Percentiles rank a stretch among this genome's conserved stretches.
Conservation (phyloP, 257 asterid genomes). For the Prunella vulgaris region DNA sequence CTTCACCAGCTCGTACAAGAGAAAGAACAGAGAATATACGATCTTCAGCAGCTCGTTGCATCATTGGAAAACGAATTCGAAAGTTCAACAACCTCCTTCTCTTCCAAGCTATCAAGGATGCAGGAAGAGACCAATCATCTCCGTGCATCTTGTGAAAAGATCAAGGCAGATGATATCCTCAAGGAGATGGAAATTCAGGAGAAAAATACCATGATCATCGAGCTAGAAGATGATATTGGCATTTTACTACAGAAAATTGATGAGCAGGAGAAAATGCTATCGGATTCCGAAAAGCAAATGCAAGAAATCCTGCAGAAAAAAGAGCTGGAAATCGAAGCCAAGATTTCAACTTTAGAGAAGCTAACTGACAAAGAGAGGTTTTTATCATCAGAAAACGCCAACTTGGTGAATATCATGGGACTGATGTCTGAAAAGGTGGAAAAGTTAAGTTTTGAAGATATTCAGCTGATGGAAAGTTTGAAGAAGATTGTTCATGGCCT, state of each 20-base stretch:
- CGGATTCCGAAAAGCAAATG: conserved; percentile 17
- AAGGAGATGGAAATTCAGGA: conserved; percentile 59
- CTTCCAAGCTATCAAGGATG: conserved; percentile 49
- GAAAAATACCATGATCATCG: conserved; percentile 36
- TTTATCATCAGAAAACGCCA: conserved; percentile 37
- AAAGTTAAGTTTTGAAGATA: conserved; percentile 37
- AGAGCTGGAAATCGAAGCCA: conserved; percentile 24
- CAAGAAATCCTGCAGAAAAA: conserved; percentile 28
- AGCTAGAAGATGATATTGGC: conserved; percentile 39
- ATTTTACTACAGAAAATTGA: conserved; percentile 25
- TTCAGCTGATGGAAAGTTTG: conserved; percentile 45
- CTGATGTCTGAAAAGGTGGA: conserved; percentile 42
- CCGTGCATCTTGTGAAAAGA: conserved; percentile 56
- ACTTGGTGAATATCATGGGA: conserved; percentile 30
- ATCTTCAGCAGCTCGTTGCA: conserved; percentile 68
- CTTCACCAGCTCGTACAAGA: conserved; percentile 61
- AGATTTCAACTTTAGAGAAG: conserved; percentile 18
- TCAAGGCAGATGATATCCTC: conserved; percentile 36
- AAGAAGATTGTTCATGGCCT: conserved; percentile 42
- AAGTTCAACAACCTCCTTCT: conserved; percentile 53
- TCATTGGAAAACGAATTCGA: conserved; percentile 73
- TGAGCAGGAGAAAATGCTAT: conserved; percentile 22
- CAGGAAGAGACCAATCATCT: conserved; percentile 47
- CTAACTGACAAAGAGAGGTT: conserved; percentile 26
- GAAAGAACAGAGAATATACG: conserved; percentile 54